A percentile compares a stretch with the other conserved stretches of the same genome.
Evolutionary conservation across 768 basidiomycete genomes (phyloP).

Genomic region (Lentinula guzmanii): DNA sequence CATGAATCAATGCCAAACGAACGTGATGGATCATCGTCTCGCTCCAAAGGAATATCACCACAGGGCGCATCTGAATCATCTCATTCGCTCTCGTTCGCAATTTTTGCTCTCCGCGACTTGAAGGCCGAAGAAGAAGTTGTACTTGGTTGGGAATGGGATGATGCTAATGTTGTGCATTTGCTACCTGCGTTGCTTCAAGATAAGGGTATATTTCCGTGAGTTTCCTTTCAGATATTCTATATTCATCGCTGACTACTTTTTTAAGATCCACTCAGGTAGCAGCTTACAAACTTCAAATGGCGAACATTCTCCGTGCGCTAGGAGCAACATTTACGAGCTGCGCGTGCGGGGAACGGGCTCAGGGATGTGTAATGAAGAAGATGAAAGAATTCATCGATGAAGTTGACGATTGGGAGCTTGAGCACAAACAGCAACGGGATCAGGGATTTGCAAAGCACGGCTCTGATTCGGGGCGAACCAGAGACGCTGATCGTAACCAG

Average conservation of each 20-base stretch:
- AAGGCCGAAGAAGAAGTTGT: conserved; percentile 80
- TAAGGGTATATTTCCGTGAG: conserved; percentile 54
- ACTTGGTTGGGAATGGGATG: conserved; percentile 96
- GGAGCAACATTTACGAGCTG: conserved; percentile 69
- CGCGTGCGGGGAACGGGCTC: conserved; percentile 58
- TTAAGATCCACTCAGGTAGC: conserved; percentile 5
- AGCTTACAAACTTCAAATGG: conserved; percentile 44
- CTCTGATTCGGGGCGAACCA: not conserved
- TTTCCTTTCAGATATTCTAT: conserved; percentile 15
- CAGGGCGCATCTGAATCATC: not conserved
- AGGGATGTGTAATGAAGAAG: conserved; percentile 57
- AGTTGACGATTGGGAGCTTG: conserved; percentile 6
- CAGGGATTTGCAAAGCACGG: not conserved
- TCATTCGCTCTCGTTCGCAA: conserved; percentile 55
- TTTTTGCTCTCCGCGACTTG: conserved; percentile 76
- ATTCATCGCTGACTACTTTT: not conserved
- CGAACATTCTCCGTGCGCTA: conserved; percentile 64
- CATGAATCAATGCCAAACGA: not conserved
- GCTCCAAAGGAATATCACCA: not conserved
- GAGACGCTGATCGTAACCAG: not conserved
- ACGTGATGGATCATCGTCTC: not conserved
- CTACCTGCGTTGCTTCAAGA: conserved; percentile 62
- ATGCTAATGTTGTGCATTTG: conserved; percentile 77
- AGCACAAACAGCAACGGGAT: conserved; percentile 4
- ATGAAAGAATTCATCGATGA: conserved; percentile 61